Base-by-base conservation (phyloP, 73 alveolate genomes). In the Paramecium caudatum region DNA sequence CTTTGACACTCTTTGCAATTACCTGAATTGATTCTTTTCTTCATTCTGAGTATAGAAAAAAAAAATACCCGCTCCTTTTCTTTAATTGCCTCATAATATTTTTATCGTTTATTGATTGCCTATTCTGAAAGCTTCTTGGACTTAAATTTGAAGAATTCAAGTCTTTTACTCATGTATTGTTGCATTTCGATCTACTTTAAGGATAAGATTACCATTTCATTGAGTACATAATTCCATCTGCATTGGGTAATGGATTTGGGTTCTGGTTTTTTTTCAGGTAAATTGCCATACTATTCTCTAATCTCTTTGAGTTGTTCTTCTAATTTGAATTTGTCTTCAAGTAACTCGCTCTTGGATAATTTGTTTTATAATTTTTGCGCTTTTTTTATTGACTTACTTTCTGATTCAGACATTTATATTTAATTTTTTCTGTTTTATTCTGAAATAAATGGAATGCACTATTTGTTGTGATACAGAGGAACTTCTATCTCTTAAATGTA, bases 71-170 rank as follows among this genome's bases (percentile, higher is more conserved):
- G 36, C 70, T 62, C 84, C 41, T 63, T 86, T 33, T 62, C 49
- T 46, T 86, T 78, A 5, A 62, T 86, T 32, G 70, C 63, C 61
- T 86, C 65, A 21, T 32, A 62, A 33, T 62, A 63, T 45, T 86
- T 86, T 1, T 41, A 19, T 37, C 82, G 37, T 62, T 70, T 78
- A 86, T 49, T 86, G 5, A 63, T 49, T 37, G 93, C 82, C 21
- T 86, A 55, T 41, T 86, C 84, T 19, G 93, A 87, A 21, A 86
- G 36, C 43, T 63, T 86, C 47, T 78, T 86, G 10, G 93, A 34
- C 37, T 63, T 43, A 41, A 63, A 86, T 86, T 86, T 86, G 19
- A 63, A 86, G 46, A 63, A 63, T 46, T 78, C 84, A 49, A 50
- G 63, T 63, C 93, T 86, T 49, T 17, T 62, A 25, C 23, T 9